Conservation (phyloP, 768 basidiomycete species). For the Agrocybe pediades region DNA sequence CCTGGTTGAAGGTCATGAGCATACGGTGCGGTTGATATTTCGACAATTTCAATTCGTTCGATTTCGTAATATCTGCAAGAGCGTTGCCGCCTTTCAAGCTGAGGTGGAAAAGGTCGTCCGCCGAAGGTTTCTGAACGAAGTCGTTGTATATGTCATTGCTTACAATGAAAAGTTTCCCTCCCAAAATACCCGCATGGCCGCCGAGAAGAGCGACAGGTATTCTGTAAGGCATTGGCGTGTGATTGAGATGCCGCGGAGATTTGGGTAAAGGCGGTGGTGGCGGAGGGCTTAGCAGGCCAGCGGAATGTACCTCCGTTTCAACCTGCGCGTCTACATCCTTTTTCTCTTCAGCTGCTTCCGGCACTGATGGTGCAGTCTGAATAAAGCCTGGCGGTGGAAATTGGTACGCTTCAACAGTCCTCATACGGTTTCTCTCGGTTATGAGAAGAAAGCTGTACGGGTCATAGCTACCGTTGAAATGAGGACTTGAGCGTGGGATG, state of each 20-base stretch:
- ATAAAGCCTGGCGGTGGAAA: constrained; percentile 69
- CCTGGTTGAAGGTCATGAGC: constrained; percentile 61
- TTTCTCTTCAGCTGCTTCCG: neutral
- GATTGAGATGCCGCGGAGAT: constrained; percentile 14
- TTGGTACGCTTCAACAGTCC: constrained; percentile 61
- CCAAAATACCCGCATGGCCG: constrained; percentile 34
- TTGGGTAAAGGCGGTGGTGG: constrained; percentile 14
- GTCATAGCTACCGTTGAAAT: constrained; percentile 68
- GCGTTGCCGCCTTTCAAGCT: constrained; percentile 54
- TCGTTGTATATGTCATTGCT: constrained; percentile 48
- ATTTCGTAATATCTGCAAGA: constrained; percentile 52
- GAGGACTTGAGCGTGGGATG: constrained; percentile 68
- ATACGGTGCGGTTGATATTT: constrained; percentile 71
- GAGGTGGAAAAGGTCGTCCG: constrained; percentile 26
- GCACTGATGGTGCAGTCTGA: constrained; percentile 1
- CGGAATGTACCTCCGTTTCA: neutral
- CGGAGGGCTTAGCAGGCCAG: constrained; percentile 9
- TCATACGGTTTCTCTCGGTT: constrained; percentile 46
- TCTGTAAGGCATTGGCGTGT: constrained; percentile 3
- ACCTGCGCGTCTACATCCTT: no score
- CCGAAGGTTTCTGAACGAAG: constrained; percentile 28
- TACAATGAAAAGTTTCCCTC: constrained; percentile 47
- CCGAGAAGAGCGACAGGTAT: constrained; percentile 17
- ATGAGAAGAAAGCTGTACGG: constrained; percentile 68
- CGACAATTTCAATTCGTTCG: constrained; percentile 52